phyloP scores from a whole-genome alignment of 2,329 filamentous ascomycete species.

The Penicillium psychrosexuale region DNA sequence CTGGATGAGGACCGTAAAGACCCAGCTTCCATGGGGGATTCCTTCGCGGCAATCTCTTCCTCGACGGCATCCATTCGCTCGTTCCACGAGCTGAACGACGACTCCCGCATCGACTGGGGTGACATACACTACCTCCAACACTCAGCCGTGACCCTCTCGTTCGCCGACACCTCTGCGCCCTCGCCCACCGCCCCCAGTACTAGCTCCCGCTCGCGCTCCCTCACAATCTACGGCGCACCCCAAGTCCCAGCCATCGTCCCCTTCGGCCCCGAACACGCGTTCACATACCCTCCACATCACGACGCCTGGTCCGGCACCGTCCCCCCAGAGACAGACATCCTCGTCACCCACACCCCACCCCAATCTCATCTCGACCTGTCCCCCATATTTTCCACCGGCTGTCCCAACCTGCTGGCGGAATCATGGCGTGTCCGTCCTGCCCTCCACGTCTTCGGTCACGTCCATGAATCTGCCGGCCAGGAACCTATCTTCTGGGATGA shows the following conservation, averaged over 20 bases:
- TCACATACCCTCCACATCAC: constrained; percentile 65
- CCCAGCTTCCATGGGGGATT: constrained; percentile 8
- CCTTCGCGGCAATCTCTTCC: constrained; percentile 31
- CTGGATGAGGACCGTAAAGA: constrained; percentile 52
- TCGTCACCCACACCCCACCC: constrained; percentile 79
- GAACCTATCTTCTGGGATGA: constrained; percentile 72
- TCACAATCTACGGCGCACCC: constrained; percentile 76
- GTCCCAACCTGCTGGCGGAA: constrained; percentile 66
- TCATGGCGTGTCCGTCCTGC: constrained; percentile 70
- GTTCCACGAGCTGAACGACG: constrained; percentile 42
- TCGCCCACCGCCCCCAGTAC: constrained; percentile 37
- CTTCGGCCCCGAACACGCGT: constrained; percentile 69
- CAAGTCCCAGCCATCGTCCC: constrained; percentile 67
- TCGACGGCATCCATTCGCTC: constrained; percentile 39
- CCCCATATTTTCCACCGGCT: constrained; percentile 63
- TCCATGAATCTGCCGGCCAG: constrained; percentile 71
- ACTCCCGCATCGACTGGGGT: constrained; percentile 61
- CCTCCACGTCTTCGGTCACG: constrained; percentile 81
- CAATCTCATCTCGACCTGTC: constrained; percentile 62
- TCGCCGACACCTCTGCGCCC: constrained; percentile 49
- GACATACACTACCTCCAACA: constrained; percentile 73
- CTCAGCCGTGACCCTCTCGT: constrained; percentile 60
- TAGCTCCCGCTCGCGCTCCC: constrained; percentile 54
- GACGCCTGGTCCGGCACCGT: constrained; percentile 72
- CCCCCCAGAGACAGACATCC: constrained; percentile 69